These are phyloP conservation scores for Letharia columbiana DNA, from an alignment of 495 filamentous ascomycete genomes.

Conservation along the genomic window DNA sequence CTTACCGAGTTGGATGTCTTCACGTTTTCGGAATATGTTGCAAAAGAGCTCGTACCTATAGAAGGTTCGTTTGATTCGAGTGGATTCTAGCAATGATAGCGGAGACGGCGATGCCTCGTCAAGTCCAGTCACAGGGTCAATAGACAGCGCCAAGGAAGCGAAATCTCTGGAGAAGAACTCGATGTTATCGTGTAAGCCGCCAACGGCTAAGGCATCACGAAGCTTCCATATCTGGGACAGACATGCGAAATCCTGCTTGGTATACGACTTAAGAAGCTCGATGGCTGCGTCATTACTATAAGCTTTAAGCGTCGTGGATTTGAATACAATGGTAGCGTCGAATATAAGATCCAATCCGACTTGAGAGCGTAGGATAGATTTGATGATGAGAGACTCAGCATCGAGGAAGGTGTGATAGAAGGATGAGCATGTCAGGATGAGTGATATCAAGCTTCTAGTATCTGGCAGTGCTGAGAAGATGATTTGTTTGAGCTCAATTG, in stretches of 20 bases:
- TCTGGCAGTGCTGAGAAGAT: background rate
- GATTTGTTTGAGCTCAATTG: background rate
- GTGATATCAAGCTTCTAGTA: background rate
- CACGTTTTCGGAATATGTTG: background rate
- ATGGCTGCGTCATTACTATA: background rate
- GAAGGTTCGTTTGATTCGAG: conserved; percentile 1
- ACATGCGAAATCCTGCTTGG: background rate
- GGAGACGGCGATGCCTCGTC: background rate
- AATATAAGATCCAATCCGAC: background rate
- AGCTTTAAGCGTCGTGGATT: background rate
- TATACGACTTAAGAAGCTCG: background rate
- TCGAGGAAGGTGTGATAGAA: background rate
- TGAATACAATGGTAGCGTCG: background rate
- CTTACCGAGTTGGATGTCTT: no score
- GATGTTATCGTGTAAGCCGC: background rate
- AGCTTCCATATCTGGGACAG: background rate
- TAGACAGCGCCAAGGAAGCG: background rate
- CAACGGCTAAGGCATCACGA: background rate
- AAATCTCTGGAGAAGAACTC: background rate
- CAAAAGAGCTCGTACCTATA: conserved; percentile 10
- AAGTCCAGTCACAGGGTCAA: background rate
- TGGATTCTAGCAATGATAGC: background rate
- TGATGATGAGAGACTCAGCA: background rate
- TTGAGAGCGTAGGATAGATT: background rate
- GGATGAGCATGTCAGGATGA: background rate